These are phyloP conservation scores for Nannochloropsis gaditana DNA, from an alignment of 108 stramenopile species.

Conservation along the genomic window DNA sequence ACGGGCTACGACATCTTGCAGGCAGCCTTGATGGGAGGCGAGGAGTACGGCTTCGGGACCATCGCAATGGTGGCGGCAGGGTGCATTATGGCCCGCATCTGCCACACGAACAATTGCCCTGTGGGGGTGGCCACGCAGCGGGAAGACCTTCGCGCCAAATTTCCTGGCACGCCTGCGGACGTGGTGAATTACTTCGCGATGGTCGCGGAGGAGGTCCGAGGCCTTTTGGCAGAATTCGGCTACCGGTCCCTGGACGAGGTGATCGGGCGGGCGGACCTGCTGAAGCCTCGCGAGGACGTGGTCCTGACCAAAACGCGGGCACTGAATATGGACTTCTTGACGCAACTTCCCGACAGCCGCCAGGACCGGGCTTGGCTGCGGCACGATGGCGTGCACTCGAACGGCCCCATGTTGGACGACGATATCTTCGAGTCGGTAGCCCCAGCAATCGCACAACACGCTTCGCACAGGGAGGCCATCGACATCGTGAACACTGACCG, in stretches of 20 bases:
- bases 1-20: constrained; percentile 53
- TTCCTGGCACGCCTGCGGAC: constrained; percentile 48
- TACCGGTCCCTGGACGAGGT: constrained; percentile 44
- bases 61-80: constrained; percentile 53
- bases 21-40: constrained; percentile 51
- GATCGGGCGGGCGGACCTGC: constrained; percentile 47
- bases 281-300: constrained; percentile 37
- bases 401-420: constrained; percentile 45
- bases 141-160: constrained; percentile 45
- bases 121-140: constrained; percentile 50
- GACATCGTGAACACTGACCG: constrained; percentile 50
- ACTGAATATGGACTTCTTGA: constrained; percentile 46
- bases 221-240: constrained; percentile 37
- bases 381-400: constrained; percentile 39
- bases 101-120: constrained; percentile 54
- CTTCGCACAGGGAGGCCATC: constrained; percentile 21
- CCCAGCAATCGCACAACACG: neutral
- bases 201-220: constrained; percentile 49
- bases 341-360: constrained; percentile 32
- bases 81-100: constrained; percentile 55
- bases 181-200: constrained; percentile 51
- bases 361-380: constrained; percentile 28
- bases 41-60: constrained; percentile 54
- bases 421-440: constrained; percentile 35
- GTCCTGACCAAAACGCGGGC: constrained; percentile 26